phyloP scores from a whole-genome alignment of 768 basidiomycete genomes.

The Mycena kentingensis region DNA sequence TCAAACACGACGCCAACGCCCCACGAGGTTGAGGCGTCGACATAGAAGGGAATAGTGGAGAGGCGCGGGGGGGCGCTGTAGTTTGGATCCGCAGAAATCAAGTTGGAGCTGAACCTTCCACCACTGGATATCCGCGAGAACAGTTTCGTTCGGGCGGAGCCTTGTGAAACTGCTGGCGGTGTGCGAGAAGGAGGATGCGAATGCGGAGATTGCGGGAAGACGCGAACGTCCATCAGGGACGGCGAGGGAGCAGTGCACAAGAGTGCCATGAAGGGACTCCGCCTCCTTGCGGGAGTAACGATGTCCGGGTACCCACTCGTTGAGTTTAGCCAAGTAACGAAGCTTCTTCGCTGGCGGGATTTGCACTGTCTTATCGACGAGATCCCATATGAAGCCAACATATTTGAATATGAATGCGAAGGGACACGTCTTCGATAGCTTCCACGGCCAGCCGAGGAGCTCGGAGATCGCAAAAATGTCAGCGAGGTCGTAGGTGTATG shows the following conservation, averaged over 20 bases:
- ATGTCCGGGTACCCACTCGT: constrained; percentile 13
- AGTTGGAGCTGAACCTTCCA: not conserved
- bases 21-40: constrained; percentile 40
- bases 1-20: constrained; percentile 37
- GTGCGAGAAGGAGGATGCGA: constrained; percentile 26
- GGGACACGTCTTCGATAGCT: constrained; percentile 28
- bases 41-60: constrained; percentile 24
- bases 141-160: not conserved
- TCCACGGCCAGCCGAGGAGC: constrained; percentile 39
- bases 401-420: constrained; percentile 35
- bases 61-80: constrained; percentile 14
- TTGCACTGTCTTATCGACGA: constrained; percentile 29
- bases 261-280: not conserved
- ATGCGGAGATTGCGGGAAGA: constrained; percentile 6
- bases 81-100: not conserved
- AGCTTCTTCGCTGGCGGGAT: constrained; percentile 33
- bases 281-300: constrained; percentile 22
- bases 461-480: constrained; percentile 28
- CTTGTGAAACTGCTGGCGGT: too few relatives aligned
- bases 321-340: constrained; percentile 31
- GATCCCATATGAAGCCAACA: constrained; percentile 41
- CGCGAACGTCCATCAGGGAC: not conserved
- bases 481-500: constrained; percentile 24
- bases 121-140: not conserved
- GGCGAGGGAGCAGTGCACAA: not conserved